Base-by-base conservation (phyloP, 306 rosid species). In the Trichosanthes cucumerina region DNA sequence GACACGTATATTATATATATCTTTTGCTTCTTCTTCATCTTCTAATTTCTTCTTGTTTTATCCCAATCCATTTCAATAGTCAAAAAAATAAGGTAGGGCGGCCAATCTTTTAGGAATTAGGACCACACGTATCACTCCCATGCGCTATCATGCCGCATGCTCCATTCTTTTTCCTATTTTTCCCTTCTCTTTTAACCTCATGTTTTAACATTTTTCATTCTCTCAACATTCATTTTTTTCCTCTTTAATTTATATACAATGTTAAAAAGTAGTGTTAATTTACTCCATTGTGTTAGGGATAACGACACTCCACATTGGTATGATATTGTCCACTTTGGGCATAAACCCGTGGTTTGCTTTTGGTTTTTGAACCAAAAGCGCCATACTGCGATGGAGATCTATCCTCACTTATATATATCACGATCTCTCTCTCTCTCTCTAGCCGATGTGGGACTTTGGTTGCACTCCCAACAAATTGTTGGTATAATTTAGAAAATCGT, bases 111-210 rank as follows among this genome's bases (percentile, higher is more conserved):
- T 23, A 71, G 77, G 77, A 71, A 58, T n/a, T n/a, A n/a, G n/a
- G n/a, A n/a, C n/a, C n/a, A n/a, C 77, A 71, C 77, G 58, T 71
- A 71, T 14, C 58, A 15, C 9, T 46, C 77, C 77, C 77, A 71
- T 46, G 77, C 77, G 77, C 58, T 46, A 71, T 71, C 58, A 71
- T 71, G 41, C 77, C 77, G 77, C 77, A 71, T 71, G 77, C 77
- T 71, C 24, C 41, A 9, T 7, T 15, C 2, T 69, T 69, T 66
- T 9, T 59, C 10, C 15, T 9, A 62, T 62, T 60, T 28, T 11
- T 0, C 41, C 34, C 44, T 49, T 19, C 24, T 18, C 12, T 66
- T 38, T 38, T 69, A 21, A 16, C 72, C 26, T 16, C 47, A 64
- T 34, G n/a, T 4, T 64, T 64, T 38, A 64, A 64, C 72, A 34